These are phyloP conservation scores for Acacia concinna DNA, from an alignment of 331 rosid species.

Conservation along the genomic window DNA sequence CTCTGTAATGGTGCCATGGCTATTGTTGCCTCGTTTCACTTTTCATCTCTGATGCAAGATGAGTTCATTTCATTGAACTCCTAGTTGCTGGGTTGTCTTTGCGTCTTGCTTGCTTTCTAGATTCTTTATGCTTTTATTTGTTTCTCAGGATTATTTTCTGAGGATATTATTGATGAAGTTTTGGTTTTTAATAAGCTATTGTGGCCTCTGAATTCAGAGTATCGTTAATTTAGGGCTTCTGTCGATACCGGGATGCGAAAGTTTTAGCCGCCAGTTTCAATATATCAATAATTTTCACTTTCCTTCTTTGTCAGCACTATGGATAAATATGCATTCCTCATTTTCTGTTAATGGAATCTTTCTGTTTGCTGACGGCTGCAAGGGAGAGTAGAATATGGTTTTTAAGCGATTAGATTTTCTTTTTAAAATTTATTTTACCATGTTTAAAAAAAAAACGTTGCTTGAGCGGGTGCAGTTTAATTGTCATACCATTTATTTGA, in stretches of 20 bases:
- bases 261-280: background rate
- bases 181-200: conserved; percentile 4
- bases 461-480: background rate
- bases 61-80: conserved; percentile 17
- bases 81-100: background rate
- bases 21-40: background rate
- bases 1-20: background rate
- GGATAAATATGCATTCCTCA: background rate
- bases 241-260: background rate
- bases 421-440: too few relatives aligned
- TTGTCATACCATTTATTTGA: background rate
- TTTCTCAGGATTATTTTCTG: background rate
- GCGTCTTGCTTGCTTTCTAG: background rate
- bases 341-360: background rate
- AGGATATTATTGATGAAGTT: background rate
- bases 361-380: background rate
- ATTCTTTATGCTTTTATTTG: background rate
- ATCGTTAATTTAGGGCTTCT: conserved; percentile 22
- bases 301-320: background rate
- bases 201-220: conserved; percentile 11
- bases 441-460: background rate
- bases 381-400: background rate
- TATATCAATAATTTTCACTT: background rate
- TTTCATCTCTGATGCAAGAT: background rate
- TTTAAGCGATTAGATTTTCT: background rate